Evolutionary conservation across 2,329 filamentous ascomycete species (phyloP).

Genomic region (Aspergillus quadrilineatus): DNA sequence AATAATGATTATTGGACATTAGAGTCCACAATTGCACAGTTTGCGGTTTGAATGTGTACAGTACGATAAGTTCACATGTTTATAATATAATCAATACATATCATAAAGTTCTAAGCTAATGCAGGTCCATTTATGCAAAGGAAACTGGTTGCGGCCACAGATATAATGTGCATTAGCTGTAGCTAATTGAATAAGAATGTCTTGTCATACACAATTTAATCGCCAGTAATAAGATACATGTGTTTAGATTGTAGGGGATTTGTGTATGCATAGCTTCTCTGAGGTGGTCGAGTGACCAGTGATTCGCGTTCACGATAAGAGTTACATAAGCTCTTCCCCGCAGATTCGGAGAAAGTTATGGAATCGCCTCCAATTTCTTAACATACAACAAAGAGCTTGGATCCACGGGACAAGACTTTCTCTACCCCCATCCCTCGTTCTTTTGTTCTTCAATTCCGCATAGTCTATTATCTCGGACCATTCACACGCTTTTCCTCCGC

Average conservation of each 20-base stretch:
- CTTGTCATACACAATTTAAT: too few relatives aligned
- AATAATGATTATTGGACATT: neutral
- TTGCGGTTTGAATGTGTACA: neutral
- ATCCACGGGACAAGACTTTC: neutral
- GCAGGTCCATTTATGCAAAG: neutral
- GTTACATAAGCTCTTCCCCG: conserved; percentile 12
- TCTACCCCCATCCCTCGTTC: neutral
- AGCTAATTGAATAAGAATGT: too few relatives aligned
- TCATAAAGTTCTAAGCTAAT: neutral
- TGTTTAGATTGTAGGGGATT: too few relatives aligned
- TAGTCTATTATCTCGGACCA: too few relatives aligned
- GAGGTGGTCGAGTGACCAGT: too few relatives aligned
- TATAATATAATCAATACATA: neutral
- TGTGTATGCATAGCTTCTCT: too few relatives aligned
- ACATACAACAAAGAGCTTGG: neutral
- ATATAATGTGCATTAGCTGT: too few relatives aligned
- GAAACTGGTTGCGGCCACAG: too few relatives aligned
- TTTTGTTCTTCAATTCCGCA: too few relatives aligned
- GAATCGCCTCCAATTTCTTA: neutral
- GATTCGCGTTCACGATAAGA: too few relatives aligned
- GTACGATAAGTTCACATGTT: neutral
- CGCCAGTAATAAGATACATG: too few relatives aligned
- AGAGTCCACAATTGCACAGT: neutral
- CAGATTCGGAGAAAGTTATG: conserved; percentile 8
- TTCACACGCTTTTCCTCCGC: too few relatives aligned